Evolutionary conservation across 345 rosid genomes (phyloP), one percentile per base, ranked within the genome.

Genomic region (Citropsis articulata): DNA sequence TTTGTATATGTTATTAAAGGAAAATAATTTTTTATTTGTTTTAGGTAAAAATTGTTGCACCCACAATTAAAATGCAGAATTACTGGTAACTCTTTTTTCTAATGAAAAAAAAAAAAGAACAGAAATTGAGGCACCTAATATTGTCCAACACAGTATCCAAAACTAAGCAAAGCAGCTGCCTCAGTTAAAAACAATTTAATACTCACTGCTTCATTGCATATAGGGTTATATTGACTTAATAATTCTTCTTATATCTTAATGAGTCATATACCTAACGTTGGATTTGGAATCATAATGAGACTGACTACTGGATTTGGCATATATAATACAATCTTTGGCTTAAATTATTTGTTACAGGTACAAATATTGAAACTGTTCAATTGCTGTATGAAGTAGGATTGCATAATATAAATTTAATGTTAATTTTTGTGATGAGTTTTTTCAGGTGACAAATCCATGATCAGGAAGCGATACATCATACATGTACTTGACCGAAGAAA

Each of bases 361-460:
- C 1, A 55, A 40, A 40, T 40, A 40, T 40, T 9, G 45, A 40
- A 40, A 13, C 9, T 40, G 45, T 40, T 40, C 45, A 40, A 9
- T 9, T 40, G 45, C 13, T 40, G 3, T 9, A 13, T 40, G 12
- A 40, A 40, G 45, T 9, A 40, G 13, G 45, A 40, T 9, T 40
- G 45, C 45, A 40, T 0, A 40, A 40, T 55, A 18, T 55, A 3
- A 56, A 22, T 19, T 7, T 69, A 31, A 50, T 4, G 14, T 21
- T 19, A 40, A 40, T 18, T 24, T 4, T 38, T 21, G 9, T 35
- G 22, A 2, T 27, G 6, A 53, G 18, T 4, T 80, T 36, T 81
- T 40, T 0, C 0, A 89, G 89, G 89, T 27, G 91, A 88, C 1
- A 36, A 36, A 36, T 36, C 38, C 38, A 33, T 33, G 36, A 33